Evolutionary conservation across 2,329 filamentous ascomycete species (phyloP).

Genomic region (Neopestalotiopsis clavispora): DNA sequence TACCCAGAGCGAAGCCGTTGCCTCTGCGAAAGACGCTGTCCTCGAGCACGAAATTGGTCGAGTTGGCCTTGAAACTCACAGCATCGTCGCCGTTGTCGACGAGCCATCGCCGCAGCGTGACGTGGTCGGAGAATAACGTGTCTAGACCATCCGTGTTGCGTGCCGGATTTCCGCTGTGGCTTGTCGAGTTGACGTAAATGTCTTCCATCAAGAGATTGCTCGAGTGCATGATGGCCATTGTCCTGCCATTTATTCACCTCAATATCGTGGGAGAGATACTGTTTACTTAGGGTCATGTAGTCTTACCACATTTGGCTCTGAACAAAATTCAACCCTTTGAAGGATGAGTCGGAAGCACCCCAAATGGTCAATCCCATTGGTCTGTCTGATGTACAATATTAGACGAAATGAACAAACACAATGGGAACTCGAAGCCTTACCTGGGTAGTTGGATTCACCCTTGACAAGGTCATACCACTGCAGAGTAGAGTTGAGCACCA

Average conservation of each 20-base stretch:
- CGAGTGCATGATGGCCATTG: slow-evolving; percentile 57
- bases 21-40: slow-evolving; percentile 55
- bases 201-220: slow-evolving; percentile 51
- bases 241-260: slow-evolving; percentile 30
- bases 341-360: slow-evolving; percentile 50
- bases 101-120: slow-evolving; percentile 54
- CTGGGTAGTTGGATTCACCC: slow-evolving; percentile 45
- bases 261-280: no score
- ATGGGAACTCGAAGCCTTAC: slow-evolving; percentile 41
- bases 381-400: neutral
- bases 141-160: slow-evolving; percentile 36
- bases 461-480: slow-evolving; percentile 60
- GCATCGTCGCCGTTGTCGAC: slow-evolving; percentile 59
- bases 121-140: slow-evolving; percentile 56
- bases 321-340: slow-evolving; percentile 55
- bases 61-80: slow-evolving; percentile 60
- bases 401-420: neutral
- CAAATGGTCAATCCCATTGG: slow-evolving; percentile 51
- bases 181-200: slow-evolving; percentile 58
- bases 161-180: slow-evolving; percentile 1
- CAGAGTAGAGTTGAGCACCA: slow-evolving; percentile 23
- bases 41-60: slow-evolving; percentile 56
- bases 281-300: neutral
- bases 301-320: slow-evolving; percentile 61
- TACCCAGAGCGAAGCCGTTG: slow-evolving; percentile 60